A percentile compares a stretch with the other conserved stretches of the same genome.
phyloP scores from a whole-genome alignment of 2,329 filamentous ascomycete genomes.

The Chrysosporium keratinophilum region DNA sequence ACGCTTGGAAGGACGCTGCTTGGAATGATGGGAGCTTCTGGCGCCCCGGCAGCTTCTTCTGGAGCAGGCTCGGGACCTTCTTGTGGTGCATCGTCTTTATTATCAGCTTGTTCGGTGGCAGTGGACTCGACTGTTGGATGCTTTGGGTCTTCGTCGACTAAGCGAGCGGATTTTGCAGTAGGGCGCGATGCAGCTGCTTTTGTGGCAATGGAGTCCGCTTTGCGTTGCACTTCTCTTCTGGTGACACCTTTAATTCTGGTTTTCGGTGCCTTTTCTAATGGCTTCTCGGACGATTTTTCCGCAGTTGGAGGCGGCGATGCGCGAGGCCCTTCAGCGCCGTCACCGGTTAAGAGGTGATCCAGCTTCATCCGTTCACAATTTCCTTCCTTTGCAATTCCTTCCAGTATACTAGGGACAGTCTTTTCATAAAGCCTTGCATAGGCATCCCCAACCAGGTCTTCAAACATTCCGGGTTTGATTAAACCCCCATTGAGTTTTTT shows the following conservation, averaged over 20 bases:
- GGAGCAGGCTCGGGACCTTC: not conserved
- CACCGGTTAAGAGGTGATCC: slow-evolving; percentile 36
- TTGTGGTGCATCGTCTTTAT: slow-evolving; percentile 1
- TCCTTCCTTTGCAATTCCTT: slow-evolving; percentile 37
- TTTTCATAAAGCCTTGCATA: slow-evolving; percentile 53
- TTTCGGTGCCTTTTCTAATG: slow-evolving; percentile 12
- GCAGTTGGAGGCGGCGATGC: slow-evolving; percentile 15
- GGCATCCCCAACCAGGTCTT: slow-evolving; percentile 86
- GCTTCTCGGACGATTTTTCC: slow-evolving; percentile 3
- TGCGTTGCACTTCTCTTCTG: slow-evolving; percentile 48
- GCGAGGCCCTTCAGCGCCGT: slow-evolving; percentile 18
- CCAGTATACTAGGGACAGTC: slow-evolving; percentile 31
- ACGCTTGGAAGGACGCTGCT: slow-evolving; percentile 51
- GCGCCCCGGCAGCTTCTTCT: not conserved
- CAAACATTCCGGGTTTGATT: slow-evolving; percentile 75
- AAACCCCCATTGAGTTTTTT: slow-evolving; percentile 75
- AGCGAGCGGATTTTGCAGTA: slow-evolving; percentile 8
- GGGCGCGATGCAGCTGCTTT: slow-evolving; percentile 22
- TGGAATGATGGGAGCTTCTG: slow-evolving; percentile 25
- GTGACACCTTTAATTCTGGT: slow-evolving; percentile 49
- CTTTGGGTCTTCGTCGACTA: slow-evolving; percentile 12
- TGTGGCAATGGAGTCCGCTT: slow-evolving; percentile 47
- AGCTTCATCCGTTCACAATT: slow-evolving; percentile 40
- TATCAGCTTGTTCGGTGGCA: not conserved
- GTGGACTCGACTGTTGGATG: not conserved